Conservation (phyloP, 2,329 filamentous ascomycete species). For the Leptographium flavum region DNA sequence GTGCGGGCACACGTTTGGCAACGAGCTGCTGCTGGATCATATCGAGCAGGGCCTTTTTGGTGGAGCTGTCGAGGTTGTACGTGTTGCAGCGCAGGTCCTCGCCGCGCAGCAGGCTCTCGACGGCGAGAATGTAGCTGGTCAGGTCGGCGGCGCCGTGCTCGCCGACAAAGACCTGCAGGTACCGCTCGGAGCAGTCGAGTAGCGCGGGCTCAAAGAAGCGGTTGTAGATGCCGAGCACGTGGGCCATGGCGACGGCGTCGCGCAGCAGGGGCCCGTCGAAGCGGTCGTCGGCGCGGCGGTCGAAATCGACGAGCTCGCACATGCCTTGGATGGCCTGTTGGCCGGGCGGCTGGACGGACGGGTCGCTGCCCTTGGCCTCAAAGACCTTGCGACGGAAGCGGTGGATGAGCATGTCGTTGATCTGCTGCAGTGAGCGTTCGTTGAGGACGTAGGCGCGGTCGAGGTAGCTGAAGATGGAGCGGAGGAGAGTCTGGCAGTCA, state of each 20-base stretch:
- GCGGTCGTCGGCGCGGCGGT: conserved; percentile 43
- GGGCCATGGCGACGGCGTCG: conserved; percentile 67
- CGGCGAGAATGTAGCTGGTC: conserved; percentile 60
- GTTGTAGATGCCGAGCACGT: conserved; percentile 70
- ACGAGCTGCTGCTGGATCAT: conserved; percentile 63
- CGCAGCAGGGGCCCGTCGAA: conserved; percentile 55
- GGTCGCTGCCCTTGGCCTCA: conserved; percentile 9
- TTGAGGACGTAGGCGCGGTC: conserved; percentile 79
- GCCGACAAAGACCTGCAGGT: conserved; percentile 56
- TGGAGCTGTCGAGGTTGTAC: conserved; percentile 71
- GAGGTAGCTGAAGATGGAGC: conserved; percentile 86
- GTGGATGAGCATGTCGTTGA: conserved; percentile 67
- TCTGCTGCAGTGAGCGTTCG: conserved; percentile 51
- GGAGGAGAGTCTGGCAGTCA: conserved; percentile 48
- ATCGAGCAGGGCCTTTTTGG: conserved; percentile 61
- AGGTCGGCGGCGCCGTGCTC: conserved; percentile 46
- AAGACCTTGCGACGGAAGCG: conserved; percentile 56
- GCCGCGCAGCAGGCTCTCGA: conserved; percentile 51
- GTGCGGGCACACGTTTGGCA: conserved; percentile 46
- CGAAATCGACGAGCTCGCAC: conserved; percentile 60
- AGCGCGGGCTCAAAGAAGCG: conserved; percentile 68
- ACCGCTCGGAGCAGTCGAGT: conserved; percentile 50
- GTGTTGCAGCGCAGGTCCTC: conserved; percentile 67
- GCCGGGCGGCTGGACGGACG: conserved; percentile 15
- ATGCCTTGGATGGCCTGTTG: conserved; percentile 40